These are phyloP conservation scores for Waltergamsia citrina DNA, from an alignment of 2,329 filamentous ascomycete species.

Conservation along the genomic window DNA sequence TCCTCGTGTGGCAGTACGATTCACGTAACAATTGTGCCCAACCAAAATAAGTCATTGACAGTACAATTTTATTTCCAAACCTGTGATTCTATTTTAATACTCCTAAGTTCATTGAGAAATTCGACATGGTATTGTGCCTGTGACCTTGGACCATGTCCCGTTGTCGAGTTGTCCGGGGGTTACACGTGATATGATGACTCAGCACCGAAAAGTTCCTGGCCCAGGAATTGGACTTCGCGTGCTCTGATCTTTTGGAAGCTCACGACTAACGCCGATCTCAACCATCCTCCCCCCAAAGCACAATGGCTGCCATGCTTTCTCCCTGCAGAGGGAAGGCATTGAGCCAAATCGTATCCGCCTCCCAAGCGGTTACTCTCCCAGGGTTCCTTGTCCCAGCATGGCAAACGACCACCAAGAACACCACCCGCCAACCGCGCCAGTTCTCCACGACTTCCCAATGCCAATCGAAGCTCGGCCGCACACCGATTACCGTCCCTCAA, in stretches of 20 bases:
- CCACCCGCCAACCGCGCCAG: constrained; percentile 13
- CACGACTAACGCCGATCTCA: not conserved
- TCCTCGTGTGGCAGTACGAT: constrained; percentile 24
- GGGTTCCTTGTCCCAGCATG: constrained; percentile 67
- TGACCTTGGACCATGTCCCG: not conserved
- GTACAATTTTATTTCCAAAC: constrained; percentile 19
- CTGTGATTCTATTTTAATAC: not conserved
- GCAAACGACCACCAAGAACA: constrained; percentile 23
- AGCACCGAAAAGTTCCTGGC: constrained; percentile 18
- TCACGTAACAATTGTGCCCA: constrained; percentile 17
- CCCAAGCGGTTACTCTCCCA: constrained; percentile 47
- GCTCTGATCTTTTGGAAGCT: not conserved
- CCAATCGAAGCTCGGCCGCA: constrained; percentile 77
- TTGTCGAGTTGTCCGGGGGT: not conserved
- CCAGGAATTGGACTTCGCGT: not conserved
- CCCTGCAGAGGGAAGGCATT: constrained; percentile 52
- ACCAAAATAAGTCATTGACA: constrained; percentile 15
- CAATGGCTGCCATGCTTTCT: constrained; percentile 50
- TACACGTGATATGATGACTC: constrained; percentile 23
- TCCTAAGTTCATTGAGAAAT: too few species aligned
- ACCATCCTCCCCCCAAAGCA: not conserved
- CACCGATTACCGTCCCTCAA: constrained; percentile 70
- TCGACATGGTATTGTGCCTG: too few species aligned
- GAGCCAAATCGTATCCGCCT: constrained; percentile 42
- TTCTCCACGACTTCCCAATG: constrained; percentile 65